Base-by-base conservation (phyloP, 1,284 basidiomycete species). In the Ganoderma lingzhi region DNA sequence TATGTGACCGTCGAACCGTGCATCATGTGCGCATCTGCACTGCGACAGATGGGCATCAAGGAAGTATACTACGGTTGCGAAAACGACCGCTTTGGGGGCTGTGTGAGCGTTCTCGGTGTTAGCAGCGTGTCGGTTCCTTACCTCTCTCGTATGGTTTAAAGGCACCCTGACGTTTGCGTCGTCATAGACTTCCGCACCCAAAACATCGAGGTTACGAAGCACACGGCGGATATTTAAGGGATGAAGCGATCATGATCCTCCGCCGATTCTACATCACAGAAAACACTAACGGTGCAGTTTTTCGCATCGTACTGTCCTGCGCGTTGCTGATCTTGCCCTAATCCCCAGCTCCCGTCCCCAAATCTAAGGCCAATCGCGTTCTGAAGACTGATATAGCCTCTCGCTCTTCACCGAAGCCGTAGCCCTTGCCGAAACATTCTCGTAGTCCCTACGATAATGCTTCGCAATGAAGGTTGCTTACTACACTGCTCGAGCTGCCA, bases 1-100 rank as follows among this genome's bases (percentile, higher is more conserved):
- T 99, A 99, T 80, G 98, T 99, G 65, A 99, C 98, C 0, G 97
- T 99, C 65, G 98, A 99, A 82, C 98, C 98, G 0, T 99, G 98
- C 81, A 96, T 99, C 78, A 99, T 99, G 98, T 99, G 98, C 75
- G 96, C 96, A 5, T 95, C 94, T 37, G 98, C 97, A 6, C 86
- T 99, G 60, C 88, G 97, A 63, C 97, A 99, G 81, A 83, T 97
- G 70, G 97, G 97, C 8, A 96, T 99, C 77, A 89, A 90, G 68
- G 88, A 93, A 69, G 97, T 99, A 2, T 95, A 92, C 69, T 99
- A 96, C 79, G 98, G 98, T 0, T 98, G 96, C 76, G 94, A 90
- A 23, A 99, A 99, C 80, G 97, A 99, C 76, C 88, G 97, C 65
- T 99, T 99, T 76, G 98, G 98, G 6, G 98, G 98, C 1, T 98